Percentiles rank a stretch among this genome's conserved stretches.
Evolutionary conservation across 2,329 filamentous ascomycete species (phyloP).

Genomic region (Xylaria sp.): DNA sequence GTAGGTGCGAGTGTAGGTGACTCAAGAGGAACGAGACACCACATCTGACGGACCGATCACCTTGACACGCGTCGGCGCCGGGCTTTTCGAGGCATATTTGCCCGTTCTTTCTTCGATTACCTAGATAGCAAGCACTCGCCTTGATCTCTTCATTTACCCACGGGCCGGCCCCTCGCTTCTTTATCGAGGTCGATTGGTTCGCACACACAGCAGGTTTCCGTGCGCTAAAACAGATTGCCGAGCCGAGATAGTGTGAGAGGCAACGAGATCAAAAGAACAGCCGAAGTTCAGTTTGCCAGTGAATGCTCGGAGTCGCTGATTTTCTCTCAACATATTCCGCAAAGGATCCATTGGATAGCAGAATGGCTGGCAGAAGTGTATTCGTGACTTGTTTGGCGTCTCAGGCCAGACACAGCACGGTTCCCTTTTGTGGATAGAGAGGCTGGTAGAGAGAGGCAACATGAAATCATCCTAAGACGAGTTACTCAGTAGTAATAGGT

Average conservation of each 20-base stretch:
- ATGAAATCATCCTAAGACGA: background rate
- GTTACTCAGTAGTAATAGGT: background rate
- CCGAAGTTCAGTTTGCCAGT: background rate
- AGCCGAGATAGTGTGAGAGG: conserved; percentile 10
- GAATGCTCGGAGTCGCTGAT: background rate
- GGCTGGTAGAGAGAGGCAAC: background rate
- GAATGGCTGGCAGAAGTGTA: background rate
- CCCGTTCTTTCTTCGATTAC: background rate
- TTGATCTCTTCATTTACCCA: background rate
- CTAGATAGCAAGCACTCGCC: background rate
- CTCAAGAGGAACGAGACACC: background rate
- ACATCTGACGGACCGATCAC: background rate
- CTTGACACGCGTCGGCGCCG: background rate
- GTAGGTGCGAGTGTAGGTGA: background rate
- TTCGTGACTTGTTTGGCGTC: background rate
- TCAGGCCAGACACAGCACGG: background rate
- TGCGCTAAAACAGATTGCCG: conserved; percentile 16
- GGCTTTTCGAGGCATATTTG: background rate
- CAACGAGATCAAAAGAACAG: background rate
- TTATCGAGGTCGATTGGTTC: conserved; percentile 15
- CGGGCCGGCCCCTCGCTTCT: conserved; percentile 15
- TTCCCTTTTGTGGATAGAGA: background rate
- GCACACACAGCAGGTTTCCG: conserved; percentile 13
- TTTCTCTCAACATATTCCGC: background rate
- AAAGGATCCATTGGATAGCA: background rate